phyloP scores from a whole-genome alignment of 768 basidiomycete species.

The Hortiboletus campestris region DNA sequence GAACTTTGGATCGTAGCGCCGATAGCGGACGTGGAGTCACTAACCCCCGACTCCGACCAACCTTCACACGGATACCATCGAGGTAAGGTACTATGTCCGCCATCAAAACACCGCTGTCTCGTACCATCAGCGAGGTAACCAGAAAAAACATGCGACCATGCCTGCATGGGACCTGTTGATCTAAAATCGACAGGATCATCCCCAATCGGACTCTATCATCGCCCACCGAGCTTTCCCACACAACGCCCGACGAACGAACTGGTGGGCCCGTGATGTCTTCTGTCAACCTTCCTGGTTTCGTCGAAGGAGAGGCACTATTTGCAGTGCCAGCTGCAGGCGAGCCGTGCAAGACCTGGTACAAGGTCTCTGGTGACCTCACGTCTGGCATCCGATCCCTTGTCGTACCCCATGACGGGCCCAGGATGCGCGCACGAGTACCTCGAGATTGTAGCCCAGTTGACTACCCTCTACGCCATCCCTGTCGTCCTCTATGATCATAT shows the following conservation, averaged over 20 bases:
- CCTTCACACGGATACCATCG: not conserved
- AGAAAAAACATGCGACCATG: too few relatives aligned
- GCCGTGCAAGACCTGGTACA: constrained; percentile 50
- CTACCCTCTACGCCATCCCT: constrained; percentile 37
- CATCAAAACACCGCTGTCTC: too few relatives aligned
- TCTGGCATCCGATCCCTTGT: constrained; percentile 42
- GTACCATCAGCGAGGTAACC: too few relatives aligned
- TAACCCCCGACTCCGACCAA: constrained; percentile 8
- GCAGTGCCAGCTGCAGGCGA: constrained; percentile 27
- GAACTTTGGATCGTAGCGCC: not conserved
- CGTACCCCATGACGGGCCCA: constrained; percentile 54
- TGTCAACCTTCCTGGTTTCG: too few relatives aligned
- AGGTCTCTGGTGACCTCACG: constrained; percentile 44
- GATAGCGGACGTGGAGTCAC: not conserved
- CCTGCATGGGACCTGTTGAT: not conserved
- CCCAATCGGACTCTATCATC: too few relatives aligned
- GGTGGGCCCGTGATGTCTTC: too few relatives aligned
- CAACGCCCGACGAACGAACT: not conserved
- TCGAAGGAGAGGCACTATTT: constrained; percentile 32
- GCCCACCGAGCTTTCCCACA: not conserved
- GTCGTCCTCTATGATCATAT: constrained; percentile 58
- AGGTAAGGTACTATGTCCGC: not conserved
- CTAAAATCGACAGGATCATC: not conserved
- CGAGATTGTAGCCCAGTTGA: constrained; percentile 39
- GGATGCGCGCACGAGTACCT: constrained; percentile 45